Base-by-base conservation (phyloP, 2,329 filamentous ascomycete species). In the Neonectria neomacrospora region DNA sequence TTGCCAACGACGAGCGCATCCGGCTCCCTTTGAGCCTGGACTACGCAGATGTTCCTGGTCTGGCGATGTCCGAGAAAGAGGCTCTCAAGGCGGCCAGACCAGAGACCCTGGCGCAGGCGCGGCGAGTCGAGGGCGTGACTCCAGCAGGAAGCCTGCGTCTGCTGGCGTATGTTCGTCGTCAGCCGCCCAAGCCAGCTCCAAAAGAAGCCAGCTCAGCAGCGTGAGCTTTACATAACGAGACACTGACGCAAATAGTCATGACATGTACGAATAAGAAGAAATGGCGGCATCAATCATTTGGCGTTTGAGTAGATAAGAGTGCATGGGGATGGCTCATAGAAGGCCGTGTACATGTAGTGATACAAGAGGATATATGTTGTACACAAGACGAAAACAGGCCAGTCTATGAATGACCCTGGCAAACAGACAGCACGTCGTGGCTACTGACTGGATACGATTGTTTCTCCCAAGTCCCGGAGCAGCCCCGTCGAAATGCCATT, bases 71-170 rank as follows among this genome's bases (percentile, higher is more conserved):
- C 62, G 96, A 98, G 81, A 90, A 87, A 77, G 84, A 88, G 28
- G 85, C 90, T 4, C 82, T 99, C 37, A 85, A 86, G 62, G 81
- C 83, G 2, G 91, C 93, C 1, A 82, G 88, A 54, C 96, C 96
- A 0, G 93, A 96, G 78, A 96, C 88, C 64, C 83, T 99, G 22
- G 95, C 93, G 0, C 96, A 97, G 84, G 95, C 95, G 32, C 85
- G 93, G 52, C 83, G 96, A 14, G 88, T 97, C 11, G 96, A 99
- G 78, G 95, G 95, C 4, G 82, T 91, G 65, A 90, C 88, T 20
- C 88, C 88, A 1, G 81, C 85, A 0, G 88, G 86, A 0, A 85
- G 85, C 61, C 73, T 90, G 45, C 79, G 87, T 58, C 74, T 96
- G 65, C 78, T 95, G 61, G 83, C 82, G 23, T 86, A 87, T 75